Evolutionary conservation across 768 basidiomycete genomes (phyloP), one percentile per base, ranked within the genome.

Genomic region (Leccinum rimulosum): DNA sequence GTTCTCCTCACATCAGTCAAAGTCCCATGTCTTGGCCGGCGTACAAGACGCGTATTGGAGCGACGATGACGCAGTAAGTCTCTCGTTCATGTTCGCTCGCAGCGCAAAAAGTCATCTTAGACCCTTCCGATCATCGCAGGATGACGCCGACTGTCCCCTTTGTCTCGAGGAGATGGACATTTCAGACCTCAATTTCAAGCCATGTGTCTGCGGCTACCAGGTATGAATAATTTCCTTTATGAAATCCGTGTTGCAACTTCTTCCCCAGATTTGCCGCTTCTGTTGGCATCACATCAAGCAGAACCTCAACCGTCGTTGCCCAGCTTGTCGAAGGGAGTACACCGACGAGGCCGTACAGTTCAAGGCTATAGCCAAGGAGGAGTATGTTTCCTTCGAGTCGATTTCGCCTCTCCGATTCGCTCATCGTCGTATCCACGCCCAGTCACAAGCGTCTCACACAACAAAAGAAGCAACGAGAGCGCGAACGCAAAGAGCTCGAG

Each of bases 141-240:
- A 98, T 73, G 95, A 98, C 70, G 91, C 91, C 62, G 97, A 98
- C 69, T 99, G 97, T 77, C 93, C 97, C 49, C 84, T 99, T 60
- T 99, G 97, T 77, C 86, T 98, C 48, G 96, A 98, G 71, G 95
- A 97, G 79, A 94, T 99, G 89, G 97, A 98, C 77, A 86, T 98
- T 66, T 94, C 94, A 52, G 97, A 99, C 83, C 84, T 98, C 74
- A 96, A 96, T 79, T 99, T 99, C 80, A 96, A 95, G 79, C 97
- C 97, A 28, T 99, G 97, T 76, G 86, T 95, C 54, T 99, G 97
- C 76, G 97, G 97, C 61, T 97, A 98, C 77, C 97, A 98, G 84
- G 97, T 91, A 63, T 55, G 66, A 54, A 53, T 65, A 55, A 60
- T 45, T 12, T 22, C 35, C 5, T 27, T 64, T 58, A 68, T 66